Evolutionary conservation across 1,284 basidiomycete species (phyloP), one percentile per base, ranked within the genome.

Genomic region (Apiotrichum montevideense): DNA sequence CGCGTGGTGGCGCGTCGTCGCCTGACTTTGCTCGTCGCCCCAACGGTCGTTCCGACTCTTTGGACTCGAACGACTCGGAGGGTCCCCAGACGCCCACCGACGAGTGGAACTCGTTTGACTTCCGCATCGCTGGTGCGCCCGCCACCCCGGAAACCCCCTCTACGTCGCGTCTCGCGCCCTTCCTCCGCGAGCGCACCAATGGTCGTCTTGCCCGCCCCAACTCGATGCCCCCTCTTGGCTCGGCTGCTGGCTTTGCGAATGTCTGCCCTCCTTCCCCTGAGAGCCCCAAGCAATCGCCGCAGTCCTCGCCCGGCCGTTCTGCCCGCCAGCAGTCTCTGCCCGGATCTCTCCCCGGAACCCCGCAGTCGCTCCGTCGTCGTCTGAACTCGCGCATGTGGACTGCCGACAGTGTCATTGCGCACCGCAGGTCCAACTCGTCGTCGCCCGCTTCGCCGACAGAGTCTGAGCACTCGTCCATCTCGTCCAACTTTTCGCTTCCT

Each of bases 1-100:
- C 35, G 9, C 7, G 7, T 13, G 33, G 33, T 10, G 32, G 46
- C 35, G 13, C 52, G 51, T 48, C 49, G 40, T 34, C 48, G 14
- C 35, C 35, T 7, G 46, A 40, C 34, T 11, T 32, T n/a, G 14
- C 10, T 5, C 15, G 46, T 35, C 41, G 45, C 14, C 34, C 33
- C 32, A 52, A 56, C n/a, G 29, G 39, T 3, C 58, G 62, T 42
- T 56, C 54, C 54, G 55, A 63, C 47, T 59, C 57, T 39, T 41
- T 59, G n/a, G 57, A 61, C 51, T 61, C 64, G 33, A 48, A 65
- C 9, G 70, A 72, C 43, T 68, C 68, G 5, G 58, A 71, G 39
- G 72, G 70, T 15, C 58, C 70, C 1, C 56, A 68, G 35, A 73
- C 72, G 14, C 71, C 72, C 3, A 68, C 66, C 29, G 69, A 74